Evolutionary conservation across 1,139 yeast species (phyloP).

Genomic region (Diutina catenulata): DNA sequence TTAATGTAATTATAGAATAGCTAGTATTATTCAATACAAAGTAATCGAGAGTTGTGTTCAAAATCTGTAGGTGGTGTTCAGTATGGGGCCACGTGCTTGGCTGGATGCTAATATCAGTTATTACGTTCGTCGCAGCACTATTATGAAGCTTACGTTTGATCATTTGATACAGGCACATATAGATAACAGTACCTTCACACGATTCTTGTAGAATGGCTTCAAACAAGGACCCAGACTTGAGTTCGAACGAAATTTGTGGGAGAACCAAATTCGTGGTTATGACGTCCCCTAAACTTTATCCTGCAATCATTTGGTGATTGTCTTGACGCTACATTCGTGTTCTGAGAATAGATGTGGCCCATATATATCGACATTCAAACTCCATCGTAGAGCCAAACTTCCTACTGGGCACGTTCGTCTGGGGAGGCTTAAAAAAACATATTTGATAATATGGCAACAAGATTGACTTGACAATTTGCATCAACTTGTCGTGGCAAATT

Average conservation of each 20-base stretch:
- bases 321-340: not conserved
- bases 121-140: no score
- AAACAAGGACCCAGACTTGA: no score
- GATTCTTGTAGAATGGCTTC: no score
- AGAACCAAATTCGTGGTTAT: no score
- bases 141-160: no score
- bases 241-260: no score
- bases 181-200: no score
- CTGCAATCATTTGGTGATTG: not conserved
- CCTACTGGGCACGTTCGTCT: conserved; percentile 43
- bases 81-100: not conserved
- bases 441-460: conserved; percentile 47
- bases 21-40: no score
- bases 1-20: conserved; percentile 40
- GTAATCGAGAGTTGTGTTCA: no score
- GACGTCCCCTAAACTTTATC: no score
- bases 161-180: no score
- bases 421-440: conserved; percentile 34
- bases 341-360: conserved; percentile 30
- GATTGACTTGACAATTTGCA: conserved; percentile 48
- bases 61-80: not conserved
- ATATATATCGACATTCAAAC: conserved; percentile 47
- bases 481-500: conserved; percentile 63
- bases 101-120: no score
- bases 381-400: conserved; percentile 43